Evolutionary conservation across 2,329 filamentous ascomycete genomes (phyloP).

Genomic region (Cladophialophora exuberans): DNA sequence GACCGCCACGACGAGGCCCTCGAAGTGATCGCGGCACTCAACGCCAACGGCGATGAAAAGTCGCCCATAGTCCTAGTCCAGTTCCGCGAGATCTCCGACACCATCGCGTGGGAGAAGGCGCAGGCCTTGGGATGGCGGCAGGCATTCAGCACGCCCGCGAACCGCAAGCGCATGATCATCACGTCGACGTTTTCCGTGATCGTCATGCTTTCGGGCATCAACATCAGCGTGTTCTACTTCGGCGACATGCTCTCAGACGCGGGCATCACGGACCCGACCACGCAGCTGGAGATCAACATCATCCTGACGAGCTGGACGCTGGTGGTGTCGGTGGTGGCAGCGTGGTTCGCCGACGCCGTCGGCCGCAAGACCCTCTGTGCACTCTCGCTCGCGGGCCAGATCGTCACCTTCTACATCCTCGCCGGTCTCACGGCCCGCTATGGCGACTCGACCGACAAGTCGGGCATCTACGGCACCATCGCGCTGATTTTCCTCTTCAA

Average conservation of each 20-base stretch:
- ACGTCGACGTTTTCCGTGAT: slow-evolving; percentile 42
- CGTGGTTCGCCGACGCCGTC: slow-evolving; percentile 46
- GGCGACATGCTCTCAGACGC: slow-evolving; percentile 42
- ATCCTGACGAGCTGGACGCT: slow-evolving; percentile 57
- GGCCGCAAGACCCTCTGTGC: slow-evolving; percentile 47
- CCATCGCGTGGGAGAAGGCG: slow-evolving; percentile 51
- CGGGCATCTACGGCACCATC: slow-evolving; percentile 47
- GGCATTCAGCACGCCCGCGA: slow-evolving; percentile 36
- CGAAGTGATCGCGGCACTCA: slow-evolving; percentile 47
- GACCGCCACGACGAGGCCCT: slow-evolving; percentile 48
- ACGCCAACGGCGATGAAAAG: slow-evolving; percentile 48
- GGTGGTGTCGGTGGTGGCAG: slow-evolving; percentile 46
- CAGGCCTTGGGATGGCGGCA: slow-evolving; percentile 27
- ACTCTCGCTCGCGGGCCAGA: slow-evolving; percentile 41
- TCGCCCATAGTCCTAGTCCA: slow-evolving; percentile 45
- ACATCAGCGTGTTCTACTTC: slow-evolving; percentile 49
- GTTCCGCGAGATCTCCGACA: slow-evolving; percentile 54
- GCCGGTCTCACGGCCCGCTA: slow-evolving; percentile 54
- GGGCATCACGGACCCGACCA: slow-evolving; percentile 46
- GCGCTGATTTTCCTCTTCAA: slow-evolving; percentile 42
- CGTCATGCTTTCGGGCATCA: slow-evolving; percentile 40
- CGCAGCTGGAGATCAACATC: slow-evolving; percentile 55
- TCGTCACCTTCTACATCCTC: slow-evolving; percentile 55
- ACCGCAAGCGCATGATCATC: slow-evolving; percentile 45
- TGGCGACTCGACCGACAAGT: slow-evolving; percentile 42